These are phyloP conservation scores for Mycena rosella DNA, from an alignment of 768 basidiomycete genomes.

Conservation along the genomic window DNA sequence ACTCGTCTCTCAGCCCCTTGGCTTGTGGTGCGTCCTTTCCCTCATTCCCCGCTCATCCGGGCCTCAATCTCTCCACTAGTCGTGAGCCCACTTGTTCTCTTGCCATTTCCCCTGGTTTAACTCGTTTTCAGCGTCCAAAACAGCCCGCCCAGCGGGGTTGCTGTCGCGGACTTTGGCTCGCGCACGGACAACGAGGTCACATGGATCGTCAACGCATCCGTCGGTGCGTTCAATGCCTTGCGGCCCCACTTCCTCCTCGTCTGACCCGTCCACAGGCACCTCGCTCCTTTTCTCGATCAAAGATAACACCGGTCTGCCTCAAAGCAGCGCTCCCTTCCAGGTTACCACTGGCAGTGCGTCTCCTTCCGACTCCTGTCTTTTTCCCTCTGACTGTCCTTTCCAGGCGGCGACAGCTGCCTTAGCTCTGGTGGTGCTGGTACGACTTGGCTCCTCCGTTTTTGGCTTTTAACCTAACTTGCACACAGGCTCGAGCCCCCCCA, in stretches of 20 bases:
- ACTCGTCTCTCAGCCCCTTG: slow-evolving; percentile 62
- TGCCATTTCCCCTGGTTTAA: neutral
- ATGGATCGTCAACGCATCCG: slow-evolving; percentile 67
- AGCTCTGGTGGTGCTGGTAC: slow-evolving; percentile 30
- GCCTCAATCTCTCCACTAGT: slow-evolving; percentile 46
- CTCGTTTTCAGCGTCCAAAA: slow-evolving; percentile 59
- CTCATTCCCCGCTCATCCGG: neutral
- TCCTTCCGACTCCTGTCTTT: neutral
- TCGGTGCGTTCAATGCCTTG: slow-evolving; percentile 53
- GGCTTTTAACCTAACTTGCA: slow-evolving; percentile 12
- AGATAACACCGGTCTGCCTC: slow-evolving; percentile 67
- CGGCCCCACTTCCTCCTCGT: neutral
- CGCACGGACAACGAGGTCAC: slow-evolving; percentile 56
- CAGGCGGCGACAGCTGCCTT: slow-evolving; percentile 49
- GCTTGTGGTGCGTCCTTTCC: slow-evolving; percentile 65
- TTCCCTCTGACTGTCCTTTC: slow-evolving; percentile 30
- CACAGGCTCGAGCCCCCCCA: too few relatives aligned
- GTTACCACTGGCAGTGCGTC: slow-evolving; percentile 64
- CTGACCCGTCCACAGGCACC: slow-evolving; percentile 6
- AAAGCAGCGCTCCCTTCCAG: slow-evolving; percentile 66
- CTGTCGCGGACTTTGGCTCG: slow-evolving; percentile 62
- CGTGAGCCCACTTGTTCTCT: slow-evolving; percentile 43
- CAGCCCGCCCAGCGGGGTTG: slow-evolving; percentile 52
- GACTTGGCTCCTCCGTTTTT: slow-evolving; percentile 10
- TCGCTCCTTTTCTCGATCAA: slow-evolving; percentile 73